These are phyloP conservation scores for Cyphellophora europaea DNA, from an alignment of 2,329 filamentous ascomycete genomes.

Conservation along the genomic window DNA sequence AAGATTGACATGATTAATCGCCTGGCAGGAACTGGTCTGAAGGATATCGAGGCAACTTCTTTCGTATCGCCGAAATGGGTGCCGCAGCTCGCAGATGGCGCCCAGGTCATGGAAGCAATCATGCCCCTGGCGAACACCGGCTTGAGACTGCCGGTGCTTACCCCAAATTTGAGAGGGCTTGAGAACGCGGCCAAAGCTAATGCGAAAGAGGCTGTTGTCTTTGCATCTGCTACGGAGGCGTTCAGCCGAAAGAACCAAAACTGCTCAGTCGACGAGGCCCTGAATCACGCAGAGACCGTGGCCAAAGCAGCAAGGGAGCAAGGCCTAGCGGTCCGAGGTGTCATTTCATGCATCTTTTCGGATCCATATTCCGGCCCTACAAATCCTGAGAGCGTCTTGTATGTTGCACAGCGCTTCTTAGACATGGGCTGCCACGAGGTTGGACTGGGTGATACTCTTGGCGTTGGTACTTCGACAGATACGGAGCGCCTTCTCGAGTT, in stretches of 20 bases:
- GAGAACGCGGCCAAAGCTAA: constrained; percentile 46
- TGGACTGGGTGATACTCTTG: constrained; percentile 79
- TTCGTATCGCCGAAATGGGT: constrained; percentile 81
- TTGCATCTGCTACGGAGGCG: constrained; percentile 30
- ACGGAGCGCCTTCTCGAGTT: constrained; percentile 24
- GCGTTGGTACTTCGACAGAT: constrained; percentile 61
- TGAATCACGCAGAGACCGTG: constrained; percentile 24
- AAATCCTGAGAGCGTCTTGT: constrained; percentile 40
- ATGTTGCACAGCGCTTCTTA: constrained; percentile 50
- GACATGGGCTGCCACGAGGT: constrained; percentile 88
- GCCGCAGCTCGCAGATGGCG: constrained; percentile 54
- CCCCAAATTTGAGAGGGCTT: constrained; percentile 30
- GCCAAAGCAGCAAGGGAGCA: constrained; percentile 18
- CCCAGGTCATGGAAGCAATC: constrained; percentile 13
- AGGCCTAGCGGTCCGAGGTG: constrained; percentile 25
- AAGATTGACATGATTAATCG: constrained; percentile 69
- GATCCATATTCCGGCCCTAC: constrained; percentile 44
- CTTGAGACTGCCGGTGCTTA: constrained; percentile 31
- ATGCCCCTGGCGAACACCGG: constrained; percentile 18
- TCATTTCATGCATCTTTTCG: constrained; percentile 32
- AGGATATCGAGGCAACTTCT: constrained; percentile 69
- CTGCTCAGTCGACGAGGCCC: constrained; percentile 27
- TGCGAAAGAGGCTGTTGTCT: constrained; percentile 29
- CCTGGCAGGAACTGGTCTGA: constrained; percentile 58
- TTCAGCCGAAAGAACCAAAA: constrained; percentile 34